Evolutionary conservation across 1,139 yeast species (phyloP).

Genomic region (Hansenula sp.): DNA sequence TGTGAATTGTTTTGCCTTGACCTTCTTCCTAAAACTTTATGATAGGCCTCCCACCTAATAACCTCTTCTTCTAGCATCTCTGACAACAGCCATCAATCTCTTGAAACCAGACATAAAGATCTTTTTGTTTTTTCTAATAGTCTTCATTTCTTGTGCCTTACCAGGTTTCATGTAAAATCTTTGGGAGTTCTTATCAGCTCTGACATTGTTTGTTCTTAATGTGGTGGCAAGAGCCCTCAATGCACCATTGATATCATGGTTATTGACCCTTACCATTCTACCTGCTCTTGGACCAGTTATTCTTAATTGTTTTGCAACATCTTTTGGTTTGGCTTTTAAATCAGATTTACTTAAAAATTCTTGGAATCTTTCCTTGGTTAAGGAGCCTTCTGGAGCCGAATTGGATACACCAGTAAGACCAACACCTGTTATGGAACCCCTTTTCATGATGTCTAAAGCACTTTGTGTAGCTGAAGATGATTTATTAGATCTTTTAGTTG

Average conservation of each 20-base stretch:
- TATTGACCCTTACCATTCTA: constrained; percentile 37
- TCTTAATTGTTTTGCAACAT: constrained; percentile 18
- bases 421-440: background rate
- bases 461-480: background rate
- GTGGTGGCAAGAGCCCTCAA: constrained; percentile 31
- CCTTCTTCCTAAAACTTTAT: background rate
- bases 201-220: constrained; percentile 33
- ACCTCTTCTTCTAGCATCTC: constrained; percentile 52
- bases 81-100: constrained; percentile 40
- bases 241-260: constrained; percentile 33
- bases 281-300: constrained; percentile 43
- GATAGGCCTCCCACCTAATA: constrained; percentile 27
- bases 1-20: background rate
- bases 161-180: constrained; percentile 45
- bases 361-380: background rate
- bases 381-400: background rate
- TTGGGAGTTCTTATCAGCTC: constrained; percentile 33
- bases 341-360: background rate
- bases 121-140: constrained; percentile 41
- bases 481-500: background rate
- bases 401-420: background rate
- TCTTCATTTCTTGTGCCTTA: constrained; percentile 38
- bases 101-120: constrained; percentile 45
- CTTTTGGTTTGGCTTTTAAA: constrained; percentile 8
- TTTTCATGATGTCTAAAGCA: background rate